Evolutionary conservation across 2,329 filamentous ascomycete species (phyloP).

Genomic region (Nigrospora oryzae): DNA sequence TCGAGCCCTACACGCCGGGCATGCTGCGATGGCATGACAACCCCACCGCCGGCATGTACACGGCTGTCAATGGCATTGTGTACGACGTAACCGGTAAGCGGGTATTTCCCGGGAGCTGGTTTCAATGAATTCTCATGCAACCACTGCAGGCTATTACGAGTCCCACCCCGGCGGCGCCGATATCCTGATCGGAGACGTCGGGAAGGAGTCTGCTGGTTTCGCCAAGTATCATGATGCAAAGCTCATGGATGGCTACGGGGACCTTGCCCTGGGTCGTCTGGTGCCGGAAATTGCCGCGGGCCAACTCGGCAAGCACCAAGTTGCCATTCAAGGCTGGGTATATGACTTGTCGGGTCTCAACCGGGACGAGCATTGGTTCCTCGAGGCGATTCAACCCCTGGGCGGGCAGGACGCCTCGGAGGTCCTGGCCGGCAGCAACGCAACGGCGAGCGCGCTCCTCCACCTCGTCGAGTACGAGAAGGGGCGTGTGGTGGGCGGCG

Average conservation of each 20-base stretch:
- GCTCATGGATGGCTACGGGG: constrained; percentile 4
- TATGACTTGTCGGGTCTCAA: constrained; percentile 8
- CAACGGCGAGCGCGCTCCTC: not conserved
- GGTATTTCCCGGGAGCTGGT: not conserved
- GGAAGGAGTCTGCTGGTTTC: constrained; percentile 7
- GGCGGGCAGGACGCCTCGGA: constrained; percentile 2
- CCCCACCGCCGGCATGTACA: constrained; percentile 8
- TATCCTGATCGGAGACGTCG: constrained; percentile 3
- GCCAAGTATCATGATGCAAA: constrained; percentile 2
- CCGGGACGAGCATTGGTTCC: not conserved
- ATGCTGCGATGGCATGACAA: constrained; percentile 10
- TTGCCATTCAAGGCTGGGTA: constrained; percentile 10
- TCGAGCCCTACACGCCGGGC: constrained; percentile 3
- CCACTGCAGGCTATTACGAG: constrained; percentile 5
- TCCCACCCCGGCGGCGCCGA: constrained; percentile 9
- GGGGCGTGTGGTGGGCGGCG: constrained; percentile 6
- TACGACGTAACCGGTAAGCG: constrained; percentile 10
- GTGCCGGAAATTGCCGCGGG: constrained; percentile 5
- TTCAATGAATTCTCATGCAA: not conserved
- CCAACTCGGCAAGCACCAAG: constrained; percentile 3
- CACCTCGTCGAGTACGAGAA: constrained; percentile 1
- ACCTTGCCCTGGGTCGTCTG: constrained; percentile 7
- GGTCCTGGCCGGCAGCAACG: not conserved
- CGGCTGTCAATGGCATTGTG: constrained; percentile 5
- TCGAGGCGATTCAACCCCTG: not conserved